Evolutionary conservation across 2,329 filamentous ascomycete genomes (phyloP).

Genomic region (Claviceps purpurea): DNA sequence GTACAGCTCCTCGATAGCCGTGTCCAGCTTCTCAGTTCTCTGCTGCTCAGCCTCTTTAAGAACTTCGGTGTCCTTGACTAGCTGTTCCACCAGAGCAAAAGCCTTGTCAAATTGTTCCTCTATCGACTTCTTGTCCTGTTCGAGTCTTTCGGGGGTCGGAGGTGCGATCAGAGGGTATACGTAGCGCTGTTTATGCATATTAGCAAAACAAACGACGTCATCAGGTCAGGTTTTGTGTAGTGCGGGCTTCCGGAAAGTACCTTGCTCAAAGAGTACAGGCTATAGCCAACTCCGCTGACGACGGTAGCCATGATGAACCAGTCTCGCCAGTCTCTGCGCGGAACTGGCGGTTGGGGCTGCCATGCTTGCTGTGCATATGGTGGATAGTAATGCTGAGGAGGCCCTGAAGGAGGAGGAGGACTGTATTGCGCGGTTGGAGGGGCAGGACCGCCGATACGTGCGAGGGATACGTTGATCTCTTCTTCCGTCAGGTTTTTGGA

Average conservation of each 20-base stretch:
- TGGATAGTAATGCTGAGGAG: conserved; percentile 32
- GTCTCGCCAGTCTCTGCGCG: conserved; percentile 87
- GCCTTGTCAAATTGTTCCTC: conserved; percentile 89
- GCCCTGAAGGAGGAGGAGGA: conserved; percentile 22
- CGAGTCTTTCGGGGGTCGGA: conserved; percentile 82
- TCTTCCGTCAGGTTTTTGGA: conserved; percentile 96
- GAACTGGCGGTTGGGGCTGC: conserved; percentile 47
- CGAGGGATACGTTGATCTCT: conserved; percentile 76
- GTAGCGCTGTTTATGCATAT: conserved; percentile 50
- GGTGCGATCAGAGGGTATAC: conserved; percentile 82
- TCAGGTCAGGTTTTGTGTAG: neutral
- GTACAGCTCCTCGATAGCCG: conserved; percentile 72
- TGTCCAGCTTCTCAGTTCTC: conserved; percentile 71
- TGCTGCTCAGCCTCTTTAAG: conserved; percentile 79
- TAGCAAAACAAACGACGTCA: neutral
- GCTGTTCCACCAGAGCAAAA: conserved; percentile 81
- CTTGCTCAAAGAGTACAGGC: conserved; percentile 77
- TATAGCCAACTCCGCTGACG: conserved; percentile 78
- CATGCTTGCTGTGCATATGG: conserved; percentile 40
- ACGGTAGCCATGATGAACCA: conserved; percentile 99
- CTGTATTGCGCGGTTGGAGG: conserved; percentile 27
- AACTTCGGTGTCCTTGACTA: conserved; percentile 76
- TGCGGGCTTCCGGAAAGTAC: conserved; percentile 27
- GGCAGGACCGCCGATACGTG: conserved; percentile 47
- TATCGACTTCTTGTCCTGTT: conserved; percentile 85